These are phyloP conservation scores for Triticum dicoccoides DNA, from an alignment of 176 grass and related monocot genomes.

Conservation along the genomic window DNA sequence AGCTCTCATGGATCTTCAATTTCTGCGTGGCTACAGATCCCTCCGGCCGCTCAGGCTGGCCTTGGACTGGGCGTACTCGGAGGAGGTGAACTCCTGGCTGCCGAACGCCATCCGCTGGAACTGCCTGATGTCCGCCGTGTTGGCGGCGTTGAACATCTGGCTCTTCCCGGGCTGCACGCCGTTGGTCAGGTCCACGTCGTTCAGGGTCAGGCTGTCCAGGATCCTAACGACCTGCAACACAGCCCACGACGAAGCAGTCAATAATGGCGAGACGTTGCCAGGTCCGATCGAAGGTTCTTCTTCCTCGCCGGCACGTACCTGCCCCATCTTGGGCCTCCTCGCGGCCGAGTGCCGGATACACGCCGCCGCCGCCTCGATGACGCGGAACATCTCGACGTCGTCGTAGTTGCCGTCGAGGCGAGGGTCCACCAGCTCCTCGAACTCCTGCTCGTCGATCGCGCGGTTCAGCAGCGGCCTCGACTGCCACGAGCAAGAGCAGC, in stretches of 20 bases:
- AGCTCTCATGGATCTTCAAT: neutral
- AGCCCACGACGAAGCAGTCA: neutral
- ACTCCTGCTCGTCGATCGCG: conserved; percentile 64
- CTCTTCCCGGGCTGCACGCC: conserved; percentile 84
- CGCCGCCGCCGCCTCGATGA: conserved; percentile 76
- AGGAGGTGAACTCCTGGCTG: conserved; percentile 85
- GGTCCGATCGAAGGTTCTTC: neutral
- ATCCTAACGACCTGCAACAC: conserved; percentile 70
- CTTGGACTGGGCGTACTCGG: conserved; percentile 54
- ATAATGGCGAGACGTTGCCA: neutral
- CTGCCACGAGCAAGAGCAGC: conserved; percentile 22
- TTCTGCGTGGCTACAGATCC: conserved; percentile 38
- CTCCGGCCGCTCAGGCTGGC: conserved; percentile 44
- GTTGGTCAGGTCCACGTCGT: conserved; percentile 80
- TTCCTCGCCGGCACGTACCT: conserved; percentile 33
- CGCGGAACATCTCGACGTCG: conserved; percentile 73
- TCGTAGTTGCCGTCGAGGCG: conserved; percentile 55
- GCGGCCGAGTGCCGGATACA: conserved; percentile 85
- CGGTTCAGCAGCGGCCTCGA: conserved; percentile 58
- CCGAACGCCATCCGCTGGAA: conserved; percentile 91
- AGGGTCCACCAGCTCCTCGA: conserved; percentile 64
- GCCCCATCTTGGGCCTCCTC: conserved; percentile 79
- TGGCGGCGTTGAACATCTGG: conserved; percentile 68
- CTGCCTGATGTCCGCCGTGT: conserved; percentile 68
- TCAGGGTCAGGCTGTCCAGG: conserved; percentile 64